Conservation (phyloP, 805 yeast genomes). For the Maudiozyma bulderi region DNA sequence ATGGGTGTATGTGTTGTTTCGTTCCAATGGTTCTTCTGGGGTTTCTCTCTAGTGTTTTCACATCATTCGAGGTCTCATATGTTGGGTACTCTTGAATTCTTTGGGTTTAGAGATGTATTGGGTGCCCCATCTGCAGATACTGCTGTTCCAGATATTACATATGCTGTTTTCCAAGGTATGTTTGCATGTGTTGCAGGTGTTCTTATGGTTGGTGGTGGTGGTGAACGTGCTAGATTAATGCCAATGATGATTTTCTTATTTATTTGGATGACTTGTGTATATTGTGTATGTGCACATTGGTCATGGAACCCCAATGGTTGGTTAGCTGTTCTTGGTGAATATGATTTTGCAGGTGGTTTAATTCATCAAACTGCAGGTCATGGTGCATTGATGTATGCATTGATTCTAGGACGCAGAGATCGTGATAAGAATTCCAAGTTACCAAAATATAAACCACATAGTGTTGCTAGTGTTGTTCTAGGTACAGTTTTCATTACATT, state of each 20-base stretch:
- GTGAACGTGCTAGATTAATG: slow-evolving; percentile 91
- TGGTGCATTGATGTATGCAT: slow-evolving; percentile 90
- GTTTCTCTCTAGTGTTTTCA: slow-evolving; percentile 81
- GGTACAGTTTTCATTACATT: slow-evolving; percentile 96
- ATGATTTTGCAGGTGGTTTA: slow-evolving; percentile 98
- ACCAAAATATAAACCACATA: slow-evolving; percentile 90
- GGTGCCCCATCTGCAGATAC: slow-evolving; percentile 68
- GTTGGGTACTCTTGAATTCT: slow-evolving; percentile 73
- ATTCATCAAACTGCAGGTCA: slow-evolving; percentile 93
- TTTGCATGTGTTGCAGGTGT: slow-evolving; percentile 90
- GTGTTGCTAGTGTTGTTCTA: slow-evolving; percentile 78
- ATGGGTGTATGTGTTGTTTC: slow-evolving; percentile 76
- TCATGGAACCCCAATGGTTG: slow-evolving; percentile 94
- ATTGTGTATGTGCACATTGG: slow-evolving; percentile 95
- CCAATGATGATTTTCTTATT: slow-evolving; percentile 95
- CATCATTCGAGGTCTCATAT: slow-evolving; percentile 55
- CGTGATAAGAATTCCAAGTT: slow-evolving; percentile 57
- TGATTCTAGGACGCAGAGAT: slow-evolving; percentile 83
- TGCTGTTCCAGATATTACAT: slow-evolving; percentile 79
- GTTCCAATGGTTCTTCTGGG: slow-evolving; percentile 99
- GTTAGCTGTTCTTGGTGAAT: slow-evolving; percentile 72
- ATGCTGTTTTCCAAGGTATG: slow-evolving; percentile 91
- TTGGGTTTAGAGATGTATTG: slow-evolving; percentile 69
- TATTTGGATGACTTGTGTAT: slow-evolving; percentile 89
- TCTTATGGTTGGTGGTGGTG: slow-evolving; percentile 94